Evolutionary conservation across 257 asterid species (phyloP).

Genomic region (Solanum sejunctum): DNA sequence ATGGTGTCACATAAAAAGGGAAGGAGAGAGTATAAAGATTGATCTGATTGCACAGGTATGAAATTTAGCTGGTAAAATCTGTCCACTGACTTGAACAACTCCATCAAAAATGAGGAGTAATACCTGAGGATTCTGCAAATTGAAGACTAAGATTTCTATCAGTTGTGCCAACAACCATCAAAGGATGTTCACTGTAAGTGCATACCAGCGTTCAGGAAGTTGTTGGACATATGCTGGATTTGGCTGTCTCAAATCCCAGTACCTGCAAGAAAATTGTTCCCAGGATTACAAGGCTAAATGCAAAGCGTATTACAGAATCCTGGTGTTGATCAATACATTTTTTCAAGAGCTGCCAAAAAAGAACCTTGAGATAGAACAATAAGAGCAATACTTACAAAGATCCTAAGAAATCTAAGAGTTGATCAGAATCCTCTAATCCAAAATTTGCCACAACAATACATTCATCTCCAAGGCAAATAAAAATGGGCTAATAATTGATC

Average conservation of each 20-base stretch:
- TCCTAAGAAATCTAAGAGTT: too few relatives aligned
- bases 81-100: neutral
- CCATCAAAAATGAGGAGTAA: neutral
- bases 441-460: too few relatives aligned
- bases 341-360: neutral
- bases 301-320: neutral
- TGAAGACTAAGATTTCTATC: constrained; percentile 84
- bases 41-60: neutral
- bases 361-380: neutral
- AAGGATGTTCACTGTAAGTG: constrained; percentile 81
- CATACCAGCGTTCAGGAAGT: constrained; percentile 96
- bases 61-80: neutral
- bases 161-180: constrained; percentile 94
- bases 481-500: too few relatives aligned
- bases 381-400: too few relatives aligned
- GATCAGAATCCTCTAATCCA: too few relatives aligned
- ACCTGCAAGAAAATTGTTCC: constrained; percentile 32
- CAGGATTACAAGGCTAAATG: neutral
- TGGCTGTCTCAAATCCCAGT: constrained; percentile 76
- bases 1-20: too few relatives aligned
- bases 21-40: neutral
- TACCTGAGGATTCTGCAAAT: constrained; percentile 97
- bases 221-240: constrained; percentile 83
- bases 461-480: too few relatives aligned
- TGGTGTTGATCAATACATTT: neutral